Conservation (phyloP, 257 asterid genomes). For the Ehretia macrophylla region DNA sequence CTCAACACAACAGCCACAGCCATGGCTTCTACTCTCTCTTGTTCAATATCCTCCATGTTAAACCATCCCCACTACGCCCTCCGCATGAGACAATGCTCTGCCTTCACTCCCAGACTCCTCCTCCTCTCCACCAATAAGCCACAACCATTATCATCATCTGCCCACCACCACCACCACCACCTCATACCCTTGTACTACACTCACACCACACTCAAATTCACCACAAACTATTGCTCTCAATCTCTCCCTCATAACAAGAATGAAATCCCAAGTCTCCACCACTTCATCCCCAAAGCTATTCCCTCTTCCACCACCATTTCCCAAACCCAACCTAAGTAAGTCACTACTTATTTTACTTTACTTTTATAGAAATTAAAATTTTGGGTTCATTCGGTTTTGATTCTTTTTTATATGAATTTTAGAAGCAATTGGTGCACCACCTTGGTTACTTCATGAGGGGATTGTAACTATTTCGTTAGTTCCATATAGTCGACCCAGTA, state of each 20-base stretch:
- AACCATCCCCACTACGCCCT: constrained; percentile 43
- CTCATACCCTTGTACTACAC: constrained; percentile 22
- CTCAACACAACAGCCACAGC: neutral
- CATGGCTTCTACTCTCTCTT: constrained; percentile 48
- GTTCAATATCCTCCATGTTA: constrained; percentile 57
- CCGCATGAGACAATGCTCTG: constrained; percentile 43
- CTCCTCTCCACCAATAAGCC: constrained; percentile 12
- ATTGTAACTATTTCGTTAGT: too few relatives aligned
- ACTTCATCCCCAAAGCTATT: constrained; percentile 63
- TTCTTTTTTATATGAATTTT: too few relatives aligned
- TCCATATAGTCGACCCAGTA: too few relatives aligned
- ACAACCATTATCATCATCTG: constrained; percentile 3
- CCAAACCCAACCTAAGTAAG: constrained; percentile 55
- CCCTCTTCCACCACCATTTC: constrained; percentile 31
- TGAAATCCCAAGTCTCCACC: constrained; percentile 42
- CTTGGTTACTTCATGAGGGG: too few relatives aligned
- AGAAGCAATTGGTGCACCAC: too few relatives aligned
- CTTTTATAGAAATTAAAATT: neutral
- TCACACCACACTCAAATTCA: constrained; percentile 29
- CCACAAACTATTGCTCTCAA: constrained; percentile 42
- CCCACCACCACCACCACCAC: constrained; percentile 16
- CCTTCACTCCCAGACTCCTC: constrained; percentile 44
- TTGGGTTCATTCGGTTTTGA: neutral
- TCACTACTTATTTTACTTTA: neutral
- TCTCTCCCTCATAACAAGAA: constrained; percentile 26